These are phyloP conservation scores for Galeopsis tetrahit DNA, from an alignment of 257 asterid genomes.

Conservation along the genomic window DNA sequence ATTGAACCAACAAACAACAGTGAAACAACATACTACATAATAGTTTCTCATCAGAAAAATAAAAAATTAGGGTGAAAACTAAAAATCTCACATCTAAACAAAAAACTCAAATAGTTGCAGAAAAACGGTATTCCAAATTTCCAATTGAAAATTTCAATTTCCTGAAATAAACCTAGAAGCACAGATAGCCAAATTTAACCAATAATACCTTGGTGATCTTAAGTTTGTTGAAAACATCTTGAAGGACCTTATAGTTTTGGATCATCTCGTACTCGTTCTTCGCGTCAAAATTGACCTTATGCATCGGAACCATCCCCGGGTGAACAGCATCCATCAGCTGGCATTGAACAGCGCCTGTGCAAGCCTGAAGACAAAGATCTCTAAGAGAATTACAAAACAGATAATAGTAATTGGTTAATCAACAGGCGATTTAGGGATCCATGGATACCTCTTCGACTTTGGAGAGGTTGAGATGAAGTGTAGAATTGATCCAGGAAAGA, in stretches of 20 bases:
- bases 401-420: not conserved
- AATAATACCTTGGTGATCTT: slow-evolving; percentile 74
- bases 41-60: slow-evolving; percentile 7
- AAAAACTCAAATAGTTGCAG: not conserved
- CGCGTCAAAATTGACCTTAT: slow-evolving; percentile 89
- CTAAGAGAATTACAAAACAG: not conserved
- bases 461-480: slow-evolving; percentile 81
- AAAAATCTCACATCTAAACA: not conserved
- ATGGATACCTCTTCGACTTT: slow-evolving; percentile 87
- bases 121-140: not conserved
- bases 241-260: slow-evolving; percentile 90
- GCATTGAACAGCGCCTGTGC: slow-evolving; percentile 88
- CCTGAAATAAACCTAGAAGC: not conserved
- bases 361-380: slow-evolving; percentile 53
- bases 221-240: slow-evolving; percentile 85
- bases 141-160: slow-evolving; percentile 4
- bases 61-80: not conserved
- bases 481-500: slow-evolving; percentile 83
- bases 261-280: slow-evolving; percentile 89
- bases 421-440: not conserved
- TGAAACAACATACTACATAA: not conserved
- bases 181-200: not conserved
- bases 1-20: slow-evolving; percentile 13
- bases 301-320: slow-evolving; percentile 89
- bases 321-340: slow-evolving; percentile 92